Conservation (phyloP, 208 protist genomes). For the Angomonas ambiguus region DNA sequence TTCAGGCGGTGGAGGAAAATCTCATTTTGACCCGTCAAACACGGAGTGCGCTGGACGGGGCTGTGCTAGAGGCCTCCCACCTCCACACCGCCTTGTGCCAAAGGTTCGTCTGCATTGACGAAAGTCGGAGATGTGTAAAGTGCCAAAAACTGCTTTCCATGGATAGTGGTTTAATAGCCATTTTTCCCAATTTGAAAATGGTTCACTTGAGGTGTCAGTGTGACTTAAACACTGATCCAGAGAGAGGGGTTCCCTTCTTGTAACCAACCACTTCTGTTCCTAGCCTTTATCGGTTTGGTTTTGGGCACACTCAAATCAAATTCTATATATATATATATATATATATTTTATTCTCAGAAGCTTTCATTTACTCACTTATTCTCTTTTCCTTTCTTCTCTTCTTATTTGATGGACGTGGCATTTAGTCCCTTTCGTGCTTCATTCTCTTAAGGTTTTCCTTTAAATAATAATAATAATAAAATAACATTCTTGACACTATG, state of each 20-base stretch:
- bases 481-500: neutral
- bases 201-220: constrained; percentile 46
- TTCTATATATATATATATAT: constrained; percentile 6
- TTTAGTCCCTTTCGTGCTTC: neutral
- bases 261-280: neutral
- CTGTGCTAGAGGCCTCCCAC: constrained; percentile 20
- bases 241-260: constrained; percentile 40
- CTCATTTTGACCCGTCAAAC: constrained; percentile 17
- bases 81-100: constrained; percentile 26
- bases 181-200: constrained; percentile 60
- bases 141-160: constrained; percentile 30
- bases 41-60: constrained; percentile 17
- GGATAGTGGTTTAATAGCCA: constrained; percentile 20
- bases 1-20: constrained; percentile 30
- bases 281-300: neutral
- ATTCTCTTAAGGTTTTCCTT: neutral
- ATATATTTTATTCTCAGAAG: too few species aligned
- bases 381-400: constrained; percentile 14
- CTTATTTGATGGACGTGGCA: neutral
- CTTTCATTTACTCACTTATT: too few species aligned
- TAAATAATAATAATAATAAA: neutral
- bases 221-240: constrained; percentile 36
- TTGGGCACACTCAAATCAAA: neutral
- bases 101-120: constrained; percentile 38
- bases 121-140: constrained; percentile 29